Evolutionary conservation across 768 basidiomycete species (phyloP).

Genomic region (Xerocomellus chrysenteron): DNA sequence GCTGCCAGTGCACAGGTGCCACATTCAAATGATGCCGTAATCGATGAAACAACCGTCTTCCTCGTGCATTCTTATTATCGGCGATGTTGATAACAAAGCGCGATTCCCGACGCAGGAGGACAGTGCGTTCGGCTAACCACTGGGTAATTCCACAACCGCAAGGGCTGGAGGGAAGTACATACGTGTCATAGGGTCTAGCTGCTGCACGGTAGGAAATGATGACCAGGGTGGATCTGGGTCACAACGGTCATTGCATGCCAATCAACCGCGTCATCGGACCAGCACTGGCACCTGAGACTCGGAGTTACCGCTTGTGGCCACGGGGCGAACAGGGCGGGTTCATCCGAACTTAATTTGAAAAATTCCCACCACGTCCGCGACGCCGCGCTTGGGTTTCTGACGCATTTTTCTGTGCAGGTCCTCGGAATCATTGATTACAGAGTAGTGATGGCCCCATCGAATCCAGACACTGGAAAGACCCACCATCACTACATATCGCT

Average conservation of each 20-base stretch:
- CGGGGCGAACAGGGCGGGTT: neutral
- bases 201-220: slow-evolving; percentile 8
- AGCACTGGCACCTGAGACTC: neutral
- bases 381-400: neutral
- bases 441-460: slow-evolving; percentile 5
- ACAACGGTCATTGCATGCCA: neutral
- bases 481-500: neutral
- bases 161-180: neutral
- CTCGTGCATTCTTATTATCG: slow-evolving; percentile 7
- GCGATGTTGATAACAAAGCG: slow-evolving; percentile 1
- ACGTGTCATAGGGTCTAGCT: slow-evolving; percentile 18
- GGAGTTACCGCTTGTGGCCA: slow-evolving; percentile 4
- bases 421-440: slow-evolving; percentile 11
- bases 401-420: neutral
- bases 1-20: neutral
- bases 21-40: neutral
- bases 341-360: slow-evolving; percentile 2
- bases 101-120: slow-evolving; percentile 5
- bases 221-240: neutral
- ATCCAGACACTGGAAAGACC: neutral
- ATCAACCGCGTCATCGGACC: neutral
- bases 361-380: neutral
- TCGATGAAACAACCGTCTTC: slow-evolving; percentile 6
- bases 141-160: neutral
- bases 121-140: slow-evolving; percentile 1